phyloP scores from a whole-genome alignment of 768 basidiomycete species.

The Panaeolus papilionaceus region DNA sequence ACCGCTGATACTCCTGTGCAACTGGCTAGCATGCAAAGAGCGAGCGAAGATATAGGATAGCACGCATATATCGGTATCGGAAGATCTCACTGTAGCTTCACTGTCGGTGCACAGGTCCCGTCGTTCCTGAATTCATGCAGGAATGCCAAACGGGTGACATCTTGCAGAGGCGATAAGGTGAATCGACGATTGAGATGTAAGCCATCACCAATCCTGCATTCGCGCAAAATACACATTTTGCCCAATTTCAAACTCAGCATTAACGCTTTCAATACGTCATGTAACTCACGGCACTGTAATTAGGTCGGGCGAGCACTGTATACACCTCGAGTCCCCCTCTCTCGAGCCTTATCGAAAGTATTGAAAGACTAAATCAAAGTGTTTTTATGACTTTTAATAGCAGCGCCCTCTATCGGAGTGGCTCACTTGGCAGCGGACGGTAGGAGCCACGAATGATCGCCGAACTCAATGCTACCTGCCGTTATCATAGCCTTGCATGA shows the following conservation, averaged over 20 bases:
- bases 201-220: not conserved
- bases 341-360: too few species aligned
- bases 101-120: not conserved
- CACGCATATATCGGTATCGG: not conserved
- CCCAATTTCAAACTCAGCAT: not conserved
- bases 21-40: not conserved
- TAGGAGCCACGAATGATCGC: not conserved
- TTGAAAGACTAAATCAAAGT: too few species aligned
- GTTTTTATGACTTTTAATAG: too few species aligned
- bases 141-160: not conserved
- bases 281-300: not conserved
- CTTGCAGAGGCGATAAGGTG: not conserved
- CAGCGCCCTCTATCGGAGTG: too few species aligned
- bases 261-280: not conserved
- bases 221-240: not conserved
- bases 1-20: not conserved
- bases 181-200: not conserved
- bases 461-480: not conserved
- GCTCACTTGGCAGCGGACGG: not conserved
- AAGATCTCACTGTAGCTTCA: not conserved
- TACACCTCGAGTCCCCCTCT: not conserved
- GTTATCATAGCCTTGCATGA: not conserved
- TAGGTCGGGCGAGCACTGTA: not conserved
- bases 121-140: not conserved
- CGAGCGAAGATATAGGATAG: not conserved